Evolutionary conservation across 306 rosid species (phyloP).

Genomic region (Heteromeles arbutifolia): DNA sequence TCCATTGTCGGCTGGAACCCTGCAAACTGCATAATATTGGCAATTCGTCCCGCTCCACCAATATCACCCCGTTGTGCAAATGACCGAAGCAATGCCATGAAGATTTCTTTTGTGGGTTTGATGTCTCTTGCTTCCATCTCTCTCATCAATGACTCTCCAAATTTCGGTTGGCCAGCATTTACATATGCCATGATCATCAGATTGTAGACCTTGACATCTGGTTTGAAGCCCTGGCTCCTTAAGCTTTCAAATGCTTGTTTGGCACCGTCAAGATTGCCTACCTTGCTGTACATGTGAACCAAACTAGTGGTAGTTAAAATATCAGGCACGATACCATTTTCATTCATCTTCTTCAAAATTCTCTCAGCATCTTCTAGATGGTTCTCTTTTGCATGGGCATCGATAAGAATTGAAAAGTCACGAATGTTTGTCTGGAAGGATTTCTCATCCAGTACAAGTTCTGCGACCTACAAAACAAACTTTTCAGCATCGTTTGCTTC

Average conservation of each 20-base stretch:
- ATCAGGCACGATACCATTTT: slow-evolving; percentile 53
- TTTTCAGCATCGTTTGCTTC: slow-evolving; percentile 21
- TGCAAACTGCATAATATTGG: slow-evolving; percentile 51
- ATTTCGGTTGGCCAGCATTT: slow-evolving; percentile 48
- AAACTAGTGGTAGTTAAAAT: slow-evolving; percentile 38
- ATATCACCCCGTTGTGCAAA: slow-evolving; percentile 45
- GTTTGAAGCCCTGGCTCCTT: slow-evolving; percentile 60
- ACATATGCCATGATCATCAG: slow-evolving; percentile 68
- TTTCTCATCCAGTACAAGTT: slow-evolving; percentile 56
- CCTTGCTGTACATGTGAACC: slow-evolving; percentile 81
- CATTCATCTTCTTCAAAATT: slow-evolving; percentile 60
- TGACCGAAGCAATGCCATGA: slow-evolving; percentile 55
- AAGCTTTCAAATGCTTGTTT: slow-evolving; percentile 55
- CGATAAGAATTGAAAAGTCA: slow-evolving; percentile 75
- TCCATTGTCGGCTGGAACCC: slow-evolving; percentile 46
- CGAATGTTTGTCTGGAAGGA: slow-evolving; percentile 61
- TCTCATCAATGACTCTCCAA: slow-evolving; percentile 44
- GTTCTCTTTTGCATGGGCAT: slow-evolving; percentile 55
- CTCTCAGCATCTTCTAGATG: slow-evolving; percentile 66
- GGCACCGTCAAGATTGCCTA: slow-evolving; percentile 56
- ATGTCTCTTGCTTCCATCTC: slow-evolving; percentile 61
- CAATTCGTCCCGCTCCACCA: slow-evolving; percentile 39
- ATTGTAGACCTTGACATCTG: slow-evolving; percentile 49
- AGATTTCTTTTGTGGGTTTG: slow-evolving; percentile 53
- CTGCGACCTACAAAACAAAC: slow-evolving; percentile 63